Evolutionary conservation across 495 filamentous ascomycete species (phyloP), one percentile per base, ranked within the genome.

Genomic region (Extremus antarcticus): DNA sequence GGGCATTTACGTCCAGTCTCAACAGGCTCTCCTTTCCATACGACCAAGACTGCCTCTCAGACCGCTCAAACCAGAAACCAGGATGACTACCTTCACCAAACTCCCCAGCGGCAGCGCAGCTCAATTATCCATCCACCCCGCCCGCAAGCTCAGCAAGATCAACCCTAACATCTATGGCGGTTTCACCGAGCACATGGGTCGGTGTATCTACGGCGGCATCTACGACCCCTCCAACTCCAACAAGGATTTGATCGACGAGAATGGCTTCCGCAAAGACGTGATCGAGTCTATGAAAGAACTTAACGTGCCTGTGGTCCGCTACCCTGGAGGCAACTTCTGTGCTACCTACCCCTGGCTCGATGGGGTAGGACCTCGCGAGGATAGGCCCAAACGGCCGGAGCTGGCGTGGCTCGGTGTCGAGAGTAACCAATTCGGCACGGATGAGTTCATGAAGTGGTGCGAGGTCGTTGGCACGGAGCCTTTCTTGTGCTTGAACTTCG

Each of bases 301-400:
- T 21, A 76, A 83, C 38, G 77, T 86, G 25, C 86, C 86, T 20
- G 84, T 87, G 25, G 78, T 90, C 22, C 76, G 85, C 39, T 89
- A 90, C 66, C 86, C 86, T 11, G 86, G 86, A 15, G 86, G 86
- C 24, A 90, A 89, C 67, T 88, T 88, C 61, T 78, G 81, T 38
- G 86, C 86, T 1, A 89, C 86, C 3, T 90, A 90, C 63, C 85
- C 88, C 66, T 90, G 86, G 86, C 72, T 81, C 25, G 86, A 90
- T 70, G 86, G 85, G 19, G 73, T 90, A 55, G 85, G 86, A 7
- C 85, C 85, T 4, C 78, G 75, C 48, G 83, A 85, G 23, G 70
- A 80, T 45, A 71, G 86, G 38, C 85, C 84, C 48, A 23, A 8
- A 47, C 73, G 86, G 58, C 85, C 83, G 0, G 85, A 88, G 64